Evolutionary conservation across 106 monocot genomes (phyloP).

Genomic region (Iris macrosiphon): DNA sequence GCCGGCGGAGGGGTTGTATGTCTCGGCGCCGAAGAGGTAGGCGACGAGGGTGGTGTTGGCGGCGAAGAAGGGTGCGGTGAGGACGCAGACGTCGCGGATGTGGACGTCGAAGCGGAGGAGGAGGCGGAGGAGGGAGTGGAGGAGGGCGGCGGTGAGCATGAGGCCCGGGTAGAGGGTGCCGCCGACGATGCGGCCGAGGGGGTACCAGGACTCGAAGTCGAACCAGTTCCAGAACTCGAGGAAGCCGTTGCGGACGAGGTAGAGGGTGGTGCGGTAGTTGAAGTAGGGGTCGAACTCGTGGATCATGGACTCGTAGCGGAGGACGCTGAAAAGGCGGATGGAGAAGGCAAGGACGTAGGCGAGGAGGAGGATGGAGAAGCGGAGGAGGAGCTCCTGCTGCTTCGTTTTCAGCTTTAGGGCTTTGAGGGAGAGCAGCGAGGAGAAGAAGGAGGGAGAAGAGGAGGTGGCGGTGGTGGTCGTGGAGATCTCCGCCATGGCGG

Average conservation of each 20-base stretch:
- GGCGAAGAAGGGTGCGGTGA: conserved; percentile 78
- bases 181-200: conserved; percentile 72
- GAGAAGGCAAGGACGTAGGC: conserved; percentile 71
- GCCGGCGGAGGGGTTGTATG: conserved; percentile 66
- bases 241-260: conserved; percentile 47
- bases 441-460: neutral
- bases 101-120: conserved; percentile 60
- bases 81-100: conserved; percentile 80
- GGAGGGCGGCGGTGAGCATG: conserved; percentile 64
- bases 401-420: conserved; percentile 52
- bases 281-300: conserved; percentile 90
- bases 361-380: conserved; percentile 52
- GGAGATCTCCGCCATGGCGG: neutral
- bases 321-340: conserved; percentile 68
- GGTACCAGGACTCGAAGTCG: conserved; percentile 77
- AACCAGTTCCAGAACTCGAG: conserved; percentile 90
- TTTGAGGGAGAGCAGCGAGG: conserved; percentile 11
- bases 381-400: conserved; percentile 81
- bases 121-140: conserved; percentile 40
- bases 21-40: conserved; percentile 70
- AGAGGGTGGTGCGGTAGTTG: conserved; percentile 85
- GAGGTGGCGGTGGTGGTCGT: too few species aligned
- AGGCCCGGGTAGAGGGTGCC: conserved; percentile 75
- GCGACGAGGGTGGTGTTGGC: conserved; percentile 70
- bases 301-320: conserved; percentile 81